Base-by-base conservation (phyloP, 768 basidiomycete genomes). In the Auricularia sp. region DNA sequence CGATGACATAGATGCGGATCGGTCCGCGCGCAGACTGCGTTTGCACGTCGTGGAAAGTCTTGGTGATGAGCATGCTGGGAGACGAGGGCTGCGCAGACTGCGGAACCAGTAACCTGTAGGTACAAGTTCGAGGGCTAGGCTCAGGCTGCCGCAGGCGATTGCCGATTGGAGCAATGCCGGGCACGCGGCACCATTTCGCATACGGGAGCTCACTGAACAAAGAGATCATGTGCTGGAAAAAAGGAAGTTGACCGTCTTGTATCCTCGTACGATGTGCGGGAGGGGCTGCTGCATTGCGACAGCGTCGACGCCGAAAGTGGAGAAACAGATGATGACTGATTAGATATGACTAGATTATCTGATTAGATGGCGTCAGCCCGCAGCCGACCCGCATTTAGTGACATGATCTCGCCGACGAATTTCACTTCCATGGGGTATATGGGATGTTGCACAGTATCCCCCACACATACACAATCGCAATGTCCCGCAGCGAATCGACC, bases 1-100 rank as follows among this genome's bases (percentile, higher is more conserved):
- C 83, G 65, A 94, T 87, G 36, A 97, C 79, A 71, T 87, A 93
- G 47, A 96, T 85, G 63, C 93, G 80, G 67, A 94, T 87, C 0
- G 88, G 86, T 10, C 84, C 84, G 34, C 78, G 71, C 12, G 78
- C 75, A 70, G 87, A 80, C 54, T 82, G 84, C 63, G 88, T 85
- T 47, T 87, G 84, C 4, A 97, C 74, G 70, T 96, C 93, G 71
- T 88, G 80, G 75, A 83, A 84, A 16, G 86, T 84, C 70, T 88
- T 90, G 65, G 82, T 83, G 80, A 96, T 85, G 67, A 96, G 80
- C 94, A 98, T 96, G 63, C 18, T 51, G 47, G 47, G 18, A 18
- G 47, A 51, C 16, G 47, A 29, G 29, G 29, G 29, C 29, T 29
- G 29, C 29, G 29, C 29, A 29, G 29, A 29, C 29, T 29, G 29